phyloP scores from a whole-genome alignment of 2,329 filamentous ascomycete species.

The Pseudocercospora musae region DNA sequence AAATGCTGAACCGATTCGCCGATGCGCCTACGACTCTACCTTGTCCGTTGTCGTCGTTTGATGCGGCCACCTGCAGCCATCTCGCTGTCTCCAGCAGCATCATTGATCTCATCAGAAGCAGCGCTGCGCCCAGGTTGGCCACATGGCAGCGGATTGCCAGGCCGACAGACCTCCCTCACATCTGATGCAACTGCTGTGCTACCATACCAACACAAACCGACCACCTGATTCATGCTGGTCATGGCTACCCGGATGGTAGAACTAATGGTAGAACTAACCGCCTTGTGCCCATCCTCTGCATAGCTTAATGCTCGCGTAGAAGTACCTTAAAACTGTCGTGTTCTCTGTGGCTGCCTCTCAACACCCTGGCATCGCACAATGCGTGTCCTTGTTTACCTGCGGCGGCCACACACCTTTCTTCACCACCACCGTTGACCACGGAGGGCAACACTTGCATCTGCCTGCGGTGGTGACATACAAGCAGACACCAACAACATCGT shows the following conservation, averaged over 20 bases:
- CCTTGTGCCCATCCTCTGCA: neutral
- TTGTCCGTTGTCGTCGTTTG: conserved; percentile 2
- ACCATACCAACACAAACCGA: conserved; percentile 1
- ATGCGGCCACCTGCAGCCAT: conserved; percentile 3
- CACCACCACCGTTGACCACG: conserved; percentile 6
- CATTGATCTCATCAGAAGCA: no score
- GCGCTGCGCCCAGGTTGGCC: conserved; percentile 5
- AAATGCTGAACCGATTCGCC: conserved; percentile 7
- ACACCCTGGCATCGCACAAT: conserved; percentile 15
- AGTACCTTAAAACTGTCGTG: conserved; percentile 11
- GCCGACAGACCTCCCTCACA: conserved; percentile 9
- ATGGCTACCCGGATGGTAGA: conserved; percentile 10
- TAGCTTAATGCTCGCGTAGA: conserved; percentile 10
- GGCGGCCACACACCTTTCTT: conserved; percentile 12
- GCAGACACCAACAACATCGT: neutral
- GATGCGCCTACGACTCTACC: no score
- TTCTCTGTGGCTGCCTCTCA: conserved; percentile 4
- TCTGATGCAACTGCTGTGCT: conserved; percentile 13
- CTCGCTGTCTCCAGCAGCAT: neutral
- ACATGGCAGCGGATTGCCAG: neutral
- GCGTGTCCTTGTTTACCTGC: no score
- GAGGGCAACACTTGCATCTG: conserved; percentile 6
- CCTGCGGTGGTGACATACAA: neutral
- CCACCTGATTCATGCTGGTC: conserved; percentile 15
- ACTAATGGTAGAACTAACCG: no score